Conservation (phyloP, 176 grass and related monocot genomes). For the Metroxylon sagu region DNA sequence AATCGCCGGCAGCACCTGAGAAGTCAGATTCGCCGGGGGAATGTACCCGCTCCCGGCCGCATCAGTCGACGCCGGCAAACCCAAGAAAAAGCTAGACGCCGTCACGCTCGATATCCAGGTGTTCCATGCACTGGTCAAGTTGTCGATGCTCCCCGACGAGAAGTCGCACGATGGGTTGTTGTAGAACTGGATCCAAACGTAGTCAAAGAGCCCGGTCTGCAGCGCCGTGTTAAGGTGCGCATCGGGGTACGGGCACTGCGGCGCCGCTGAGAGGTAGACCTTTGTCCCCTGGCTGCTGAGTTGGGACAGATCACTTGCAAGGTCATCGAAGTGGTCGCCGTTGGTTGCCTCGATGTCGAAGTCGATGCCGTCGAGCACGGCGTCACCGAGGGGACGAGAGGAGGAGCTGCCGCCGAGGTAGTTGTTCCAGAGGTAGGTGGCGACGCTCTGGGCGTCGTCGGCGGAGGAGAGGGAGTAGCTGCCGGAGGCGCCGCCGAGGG, state of each 20-base stretch:
- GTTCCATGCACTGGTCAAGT: slow-evolving; percentile 35
- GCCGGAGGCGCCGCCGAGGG: slow-evolving; percentile 36
- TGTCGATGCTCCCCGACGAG: slow-evolving; percentile 16
- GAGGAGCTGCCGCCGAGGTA: slow-evolving; percentile 34
- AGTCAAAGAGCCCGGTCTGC: slow-evolving; percentile 53
- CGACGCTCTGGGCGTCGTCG: slow-evolving; percentile 44
- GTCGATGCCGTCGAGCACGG: slow-evolving; percentile 64
- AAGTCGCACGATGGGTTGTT: slow-evolving; percentile 71
- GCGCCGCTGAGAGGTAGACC: slow-evolving; percentile 36
- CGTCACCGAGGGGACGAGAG: slow-evolving; percentile 38
- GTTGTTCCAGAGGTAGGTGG: slow-evolving; percentile 64
- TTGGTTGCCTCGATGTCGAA: slow-evolving; percentile 47
- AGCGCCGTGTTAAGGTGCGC: slow-evolving; percentile 26
- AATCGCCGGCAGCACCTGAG: slow-evolving; percentile 32
- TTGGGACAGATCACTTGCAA: slow-evolving; percentile 28
- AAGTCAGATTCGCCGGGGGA: slow-evolving; percentile 16
- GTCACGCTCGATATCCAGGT: slow-evolving; percentile 37
- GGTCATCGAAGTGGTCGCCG: slow-evolving; percentile 33
- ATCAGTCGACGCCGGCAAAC: slow-evolving; percentile 30
- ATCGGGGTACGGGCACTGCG: slow-evolving; percentile 55
- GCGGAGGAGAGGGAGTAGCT: slow-evolving; percentile 34
- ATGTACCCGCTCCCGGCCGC: slow-evolving; percentile 42
- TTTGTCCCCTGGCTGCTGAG: slow-evolving; percentile 6
- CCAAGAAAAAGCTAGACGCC: slow-evolving; percentile 42
- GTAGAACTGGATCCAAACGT: slow-evolving; percentile 96